Percentiles rank a stretch among this genome's conserved stretches.
Conservation (phyloP, 176 grass and related monocot species). For the Lolium rigidum region DNA sequence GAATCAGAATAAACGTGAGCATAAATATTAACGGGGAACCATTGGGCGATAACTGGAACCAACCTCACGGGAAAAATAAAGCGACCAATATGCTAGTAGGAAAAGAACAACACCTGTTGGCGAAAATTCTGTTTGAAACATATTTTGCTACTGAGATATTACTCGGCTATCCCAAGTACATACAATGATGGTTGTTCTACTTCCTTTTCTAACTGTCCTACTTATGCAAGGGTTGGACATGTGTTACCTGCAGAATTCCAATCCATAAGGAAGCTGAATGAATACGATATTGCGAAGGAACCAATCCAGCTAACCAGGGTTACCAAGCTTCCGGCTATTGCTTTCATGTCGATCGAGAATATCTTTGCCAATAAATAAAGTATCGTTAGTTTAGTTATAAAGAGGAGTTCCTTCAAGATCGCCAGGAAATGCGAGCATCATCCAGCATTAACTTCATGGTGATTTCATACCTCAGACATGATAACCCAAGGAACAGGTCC, state of each 20-base stretch:
- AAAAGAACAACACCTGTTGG: neutral
- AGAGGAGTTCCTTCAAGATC: neutral
- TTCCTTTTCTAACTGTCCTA: neutral
- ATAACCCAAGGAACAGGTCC: conserved; percentile 88
- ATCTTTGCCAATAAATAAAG: conserved; percentile 54
- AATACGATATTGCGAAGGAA: conserved; percentile 68
- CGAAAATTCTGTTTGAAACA: neutral
- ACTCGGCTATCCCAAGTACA: neutral
- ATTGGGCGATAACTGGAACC: neutral
- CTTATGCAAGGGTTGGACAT: neutral
- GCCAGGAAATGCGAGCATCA: neutral
- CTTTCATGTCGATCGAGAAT: conserved; percentile 90
- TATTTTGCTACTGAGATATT: neutral
- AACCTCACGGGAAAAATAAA: neutral
- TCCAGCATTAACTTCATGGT: neutral
- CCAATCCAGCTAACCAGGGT: conserved; percentile 70
- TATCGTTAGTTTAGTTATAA: neutral
- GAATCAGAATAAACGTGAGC: neutral
- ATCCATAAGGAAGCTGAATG: conserved; percentile 80
- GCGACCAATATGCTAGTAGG: neutral
- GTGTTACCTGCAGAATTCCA: conserved; percentile 74
- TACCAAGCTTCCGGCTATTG: conserved; percentile 73
- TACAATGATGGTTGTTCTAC: neutral
- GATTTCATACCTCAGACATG: conserved; percentile 74
- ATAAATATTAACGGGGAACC: neutral